Base-by-base conservation (phyloP, 495 filamentous ascomycete species). In the Tuber microsphaerosporum region DNA sequence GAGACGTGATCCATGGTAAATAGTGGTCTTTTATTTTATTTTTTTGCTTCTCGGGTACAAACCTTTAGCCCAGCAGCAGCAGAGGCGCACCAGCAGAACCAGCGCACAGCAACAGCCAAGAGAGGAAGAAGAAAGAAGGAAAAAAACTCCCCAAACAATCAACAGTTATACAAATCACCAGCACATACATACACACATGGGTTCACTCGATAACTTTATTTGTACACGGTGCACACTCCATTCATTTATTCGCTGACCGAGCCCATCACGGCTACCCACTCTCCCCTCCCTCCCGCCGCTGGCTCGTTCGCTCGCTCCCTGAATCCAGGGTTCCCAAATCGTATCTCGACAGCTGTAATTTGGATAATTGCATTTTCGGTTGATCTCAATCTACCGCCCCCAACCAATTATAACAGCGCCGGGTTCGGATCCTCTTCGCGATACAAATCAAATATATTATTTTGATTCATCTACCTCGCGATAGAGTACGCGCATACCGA, bases 281-380 rank as follows among this genome's bases (percentile, higher is more conserved):
- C 14, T 65, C 26, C 56, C 45, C 16, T 19, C 45, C 45, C 26
- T 65, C 31, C 56, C 56, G 31, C 26, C 31, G 5, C 56, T 65
- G 12, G 12, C 56, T 65, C 26, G 16, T 26, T 16, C 4, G 39
- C 39, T 41, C 39, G 39, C 39, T 41, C 39, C 39, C 39, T 41
- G 39, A 41, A 41, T 41, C 39, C 51, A 61, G 51, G 51, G 14
- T 61, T 61, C 51, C 51, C 51, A 61, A 61, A 61, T 61, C 51
- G 51, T 26, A 61, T 61, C 51, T 61, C 51, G 51, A 61, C 51
- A 61, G 51, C 51, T 61, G 51, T 61, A 61, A 61, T 10, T 61
- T n/a, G 51, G 51, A 61, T 31, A 61, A 31, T 61, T 16, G 51
- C 51, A 61, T 61, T 61, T 61, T 12, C 51, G n/a, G 51, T 31